phyloP scores from a whole-genome alignment of 176 grass and related monocot genomes.

The Hordeum vulgare region DNA sequence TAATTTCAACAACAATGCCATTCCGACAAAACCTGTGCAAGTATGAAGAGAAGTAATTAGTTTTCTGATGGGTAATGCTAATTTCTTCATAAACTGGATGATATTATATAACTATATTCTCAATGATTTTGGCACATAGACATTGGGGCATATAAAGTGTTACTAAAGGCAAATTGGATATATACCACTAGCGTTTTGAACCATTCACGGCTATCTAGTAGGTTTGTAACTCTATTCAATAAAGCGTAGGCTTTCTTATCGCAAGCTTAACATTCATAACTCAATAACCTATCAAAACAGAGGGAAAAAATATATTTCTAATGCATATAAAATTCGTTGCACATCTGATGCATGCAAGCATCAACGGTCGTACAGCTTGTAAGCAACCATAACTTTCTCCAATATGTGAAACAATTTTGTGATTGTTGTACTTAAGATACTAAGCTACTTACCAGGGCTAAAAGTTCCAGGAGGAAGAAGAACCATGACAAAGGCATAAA shows the following conservation, averaged over 20 bases:
- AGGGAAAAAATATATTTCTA: not conserved
- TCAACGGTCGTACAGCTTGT: not conserved
- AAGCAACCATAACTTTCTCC: too few relatives aligned
- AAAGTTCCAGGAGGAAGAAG: constrained; percentile 75
- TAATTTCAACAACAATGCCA: too few relatives aligned
- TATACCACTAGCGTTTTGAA: not conserved
- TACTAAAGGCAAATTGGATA: not conserved
- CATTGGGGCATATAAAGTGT: not conserved
- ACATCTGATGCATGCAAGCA: not conserved
- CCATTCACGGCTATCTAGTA: not conserved
- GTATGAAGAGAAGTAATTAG: not conserved
- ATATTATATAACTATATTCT: not conserved
- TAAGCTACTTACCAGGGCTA: constrained; percentile 51
- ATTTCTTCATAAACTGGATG: not conserved
- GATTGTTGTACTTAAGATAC: not conserved
- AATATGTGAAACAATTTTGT: not conserved
- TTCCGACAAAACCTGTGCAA: constrained; percentile 78
- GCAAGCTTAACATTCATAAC: not conserved
- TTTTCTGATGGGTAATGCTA: not conserved
- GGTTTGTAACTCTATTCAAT: not conserved
- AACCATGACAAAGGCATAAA: constrained; percentile 69
- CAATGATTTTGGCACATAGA: not conserved
- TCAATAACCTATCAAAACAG: not conserved
- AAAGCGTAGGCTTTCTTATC: not conserved
- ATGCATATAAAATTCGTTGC: not conserved